Evolutionary conservation across 2,329 filamentous ascomycete species (phyloP).

Genomic region (Ophiostoma piceae): DNA sequence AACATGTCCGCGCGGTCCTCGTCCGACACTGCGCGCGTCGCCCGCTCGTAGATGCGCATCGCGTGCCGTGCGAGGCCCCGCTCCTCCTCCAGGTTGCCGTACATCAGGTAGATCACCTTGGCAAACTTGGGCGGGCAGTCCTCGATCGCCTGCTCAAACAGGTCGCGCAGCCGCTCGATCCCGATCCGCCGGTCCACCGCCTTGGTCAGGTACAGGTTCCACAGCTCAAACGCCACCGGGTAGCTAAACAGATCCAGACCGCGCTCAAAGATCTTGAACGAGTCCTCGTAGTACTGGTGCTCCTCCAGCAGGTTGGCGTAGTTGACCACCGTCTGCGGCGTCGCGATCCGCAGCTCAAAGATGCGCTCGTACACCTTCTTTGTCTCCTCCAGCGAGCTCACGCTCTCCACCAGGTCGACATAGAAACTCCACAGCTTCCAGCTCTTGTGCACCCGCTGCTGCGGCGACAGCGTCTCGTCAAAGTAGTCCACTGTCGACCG

Average conservation of each 20-base stretch:
- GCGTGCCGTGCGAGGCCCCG: constrained; percentile 89
- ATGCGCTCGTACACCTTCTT: constrained; percentile 94
- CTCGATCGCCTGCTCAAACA: constrained; percentile 96
- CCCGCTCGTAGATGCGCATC: constrained; percentile 98
- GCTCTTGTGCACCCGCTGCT: constrained; percentile 96
- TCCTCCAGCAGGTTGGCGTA: constrained; percentile 95
- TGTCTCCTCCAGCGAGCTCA: constrained; percentile 84
- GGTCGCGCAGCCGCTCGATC: constrained; percentile 86
- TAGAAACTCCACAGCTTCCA: constrained; percentile 99
- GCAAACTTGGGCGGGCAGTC: constrained; percentile 93
- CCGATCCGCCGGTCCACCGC: constrained; percentile 93
- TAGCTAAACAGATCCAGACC: constrained; percentile 98
- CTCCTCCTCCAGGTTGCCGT: constrained; percentile 94
- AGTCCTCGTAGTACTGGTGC: constrained; percentile 91
- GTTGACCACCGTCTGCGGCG: constrained; percentile 96
- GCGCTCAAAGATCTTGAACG: constrained; percentile 95
- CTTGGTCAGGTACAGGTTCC: constrained; percentile 97
- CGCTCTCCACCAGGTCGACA: constrained; percentile 93
- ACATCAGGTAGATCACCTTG: constrained; percentile 95
- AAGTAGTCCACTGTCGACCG: constrained; percentile 99
- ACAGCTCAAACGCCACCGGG: constrained; percentile 94
- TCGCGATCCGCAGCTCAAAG: constrained; percentile 95
- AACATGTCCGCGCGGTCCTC: constrained; percentile 97
- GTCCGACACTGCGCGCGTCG: constrained; percentile 88
- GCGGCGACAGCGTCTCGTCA: constrained; percentile 86